Base-by-base conservation (phyloP, 2,329 filamentous ascomycete species). In the Magnaporthiopsis poae region DNA sequence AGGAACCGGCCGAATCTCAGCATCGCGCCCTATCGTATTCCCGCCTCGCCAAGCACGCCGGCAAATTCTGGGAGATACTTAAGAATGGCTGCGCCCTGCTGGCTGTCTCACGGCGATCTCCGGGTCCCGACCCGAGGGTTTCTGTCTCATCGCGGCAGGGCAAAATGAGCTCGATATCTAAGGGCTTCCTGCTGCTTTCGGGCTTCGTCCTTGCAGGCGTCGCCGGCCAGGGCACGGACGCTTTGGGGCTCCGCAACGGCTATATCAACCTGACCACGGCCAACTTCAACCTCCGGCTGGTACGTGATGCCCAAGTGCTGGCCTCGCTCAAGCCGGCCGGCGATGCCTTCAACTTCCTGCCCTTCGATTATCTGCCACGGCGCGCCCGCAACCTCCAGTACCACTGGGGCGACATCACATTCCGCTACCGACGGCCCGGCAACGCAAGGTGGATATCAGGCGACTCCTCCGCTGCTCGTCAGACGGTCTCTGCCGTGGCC, bases 401-500 rank as follows among this genome's bases (percentile, higher is more conserved):
- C 68, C 85, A 87, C 71, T 81, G 82, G 70, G 85, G 85, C 4
- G 85, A 87, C 62, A 75, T 87, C 59, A 86, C 82, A 0, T 78
- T 83, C 61, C 80, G 83, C 15, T 87, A 84, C 71, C 82, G 83
- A n/a, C 33, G 25, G 18, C 46, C 31, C 2, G 46, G 46, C 27
- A 21, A 31, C 39, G 31, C 46, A 13, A 9, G 27, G 12, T 64
- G 66, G 66, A 64, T 29, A 7, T 59, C 52, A 0, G 62, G 56
- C 33, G 62, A 64, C 60, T 67, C 66, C 12, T 52, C 66, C 25
- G n/a, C 52, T 18, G 56, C 63, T 13, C 62, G 66, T 13, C 62
- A 56, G 27, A n/a, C 66, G 11, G 62, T 67, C 12, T 31, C 18
- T 11, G 27, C 15, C 33, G 35, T 27, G 29, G 29, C 11, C 29